phyloP scores from a whole-genome alignment of 2,329 filamentous ascomycete genomes.

The Teratosphaeria zuluensis region DNA sequence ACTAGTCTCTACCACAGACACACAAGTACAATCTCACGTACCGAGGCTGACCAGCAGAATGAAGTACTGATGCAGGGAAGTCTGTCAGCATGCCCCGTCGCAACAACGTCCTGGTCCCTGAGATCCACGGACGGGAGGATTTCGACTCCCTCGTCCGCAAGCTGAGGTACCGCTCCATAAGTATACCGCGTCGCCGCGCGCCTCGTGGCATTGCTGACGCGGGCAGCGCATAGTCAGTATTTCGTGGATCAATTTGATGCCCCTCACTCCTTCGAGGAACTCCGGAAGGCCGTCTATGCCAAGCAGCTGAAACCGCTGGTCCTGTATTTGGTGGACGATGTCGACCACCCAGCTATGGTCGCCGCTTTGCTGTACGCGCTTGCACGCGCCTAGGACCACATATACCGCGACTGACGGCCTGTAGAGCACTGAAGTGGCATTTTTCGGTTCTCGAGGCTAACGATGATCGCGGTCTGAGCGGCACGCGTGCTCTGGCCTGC shows the following conservation, averaged over 20 bases:
- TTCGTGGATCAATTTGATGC: constrained; percentile 53
- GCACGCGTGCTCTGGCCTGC: constrained; percentile 62
- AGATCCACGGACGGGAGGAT: constrained; percentile 48
- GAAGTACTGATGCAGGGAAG: not conserved
- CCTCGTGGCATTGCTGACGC: not conserved
- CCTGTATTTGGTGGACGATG: constrained; percentile 51
- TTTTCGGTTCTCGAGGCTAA: constrained; percentile 53
- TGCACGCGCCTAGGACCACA: not conserved
- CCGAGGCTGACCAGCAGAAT: not conserved
- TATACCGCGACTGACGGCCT: not conserved
- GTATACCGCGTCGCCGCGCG: not conserved
- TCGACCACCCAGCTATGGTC: constrained; percentile 60
- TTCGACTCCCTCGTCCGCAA: constrained; percentile 59
- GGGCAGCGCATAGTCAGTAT: constrained; percentile 38
- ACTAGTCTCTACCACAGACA: not conserved
- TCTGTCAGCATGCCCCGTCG: not conserved
- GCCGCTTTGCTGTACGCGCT: constrained; percentile 56
- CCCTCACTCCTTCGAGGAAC: constrained; percentile 63
- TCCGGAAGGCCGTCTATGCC: constrained; percentile 56
- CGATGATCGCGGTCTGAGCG: constrained; percentile 54
- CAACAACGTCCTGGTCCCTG: constrained; percentile 4
- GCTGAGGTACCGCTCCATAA: constrained; percentile 37
- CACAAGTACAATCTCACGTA: not conserved
- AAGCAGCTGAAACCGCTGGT: constrained; percentile 50
- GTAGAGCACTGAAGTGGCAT: constrained; percentile 64